Base-by-base conservation (phyloP, 345 rosid species). In the Kandelia obovata region DNA sequence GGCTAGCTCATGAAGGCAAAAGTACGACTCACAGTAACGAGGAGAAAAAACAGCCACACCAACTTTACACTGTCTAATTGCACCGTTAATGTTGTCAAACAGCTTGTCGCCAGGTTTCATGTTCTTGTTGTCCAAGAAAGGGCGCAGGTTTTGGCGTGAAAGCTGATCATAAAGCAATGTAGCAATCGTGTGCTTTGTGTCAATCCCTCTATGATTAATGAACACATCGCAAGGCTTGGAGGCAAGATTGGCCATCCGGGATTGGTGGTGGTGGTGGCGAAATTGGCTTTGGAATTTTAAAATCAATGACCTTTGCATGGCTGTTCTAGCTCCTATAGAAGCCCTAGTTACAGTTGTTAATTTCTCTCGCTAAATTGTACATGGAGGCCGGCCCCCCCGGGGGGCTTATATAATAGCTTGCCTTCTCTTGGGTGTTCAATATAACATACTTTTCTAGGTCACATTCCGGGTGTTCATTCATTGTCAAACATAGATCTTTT, bases 101-200 rank as follows among this genome's bases (percentile, higher is more conserved):
- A 90, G 69, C 69, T 86, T 86, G 61, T 90, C 93, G 0, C 96
- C 96, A 0, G 93, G 96, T 58, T 86, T 90, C 93, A 88, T 88
- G 47, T 80, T 90, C 83, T 85, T 90, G 78, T 76, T 75, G 64
- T 90, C 96, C 80, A 90, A 64, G 86, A 90, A 88, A 3, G 93
- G 86, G 11, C 68, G 74, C 7, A 90, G 58, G 25, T 79, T 78
- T 28, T 71, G 43, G 58, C 82, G 26, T 19, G 61, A 68, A 15
- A 90, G 88, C 19, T 81, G 71, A 66, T 90, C 88, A 51, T 90
- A 90, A 23, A 90, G 87, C 80, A 90, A 75, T 26, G 83, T 76
- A 3, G 73, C 89, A 0, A 88, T 78, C 21, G 82, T 88, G 56
- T 81, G 77, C 78, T 88, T 88, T 1, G 96, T 88, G 82, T 88